Base-by-base conservation (phyloP, 2,329 filamentous ascomycete genomes). In the Fusarium sublunatum region DNA sequence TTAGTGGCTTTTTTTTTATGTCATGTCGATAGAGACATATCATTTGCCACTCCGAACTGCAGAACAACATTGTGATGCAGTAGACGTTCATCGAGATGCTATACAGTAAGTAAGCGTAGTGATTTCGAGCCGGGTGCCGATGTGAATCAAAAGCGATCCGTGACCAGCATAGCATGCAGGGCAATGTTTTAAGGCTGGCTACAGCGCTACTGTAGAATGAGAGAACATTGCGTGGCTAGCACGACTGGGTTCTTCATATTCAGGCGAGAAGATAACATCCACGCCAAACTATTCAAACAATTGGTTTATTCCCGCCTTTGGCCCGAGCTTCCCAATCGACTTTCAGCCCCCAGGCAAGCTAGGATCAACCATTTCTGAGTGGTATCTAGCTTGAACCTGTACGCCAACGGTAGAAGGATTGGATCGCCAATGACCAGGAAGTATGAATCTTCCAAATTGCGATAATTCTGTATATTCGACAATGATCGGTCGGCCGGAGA, bases 31-130 rank as follows among this genome's bases (percentile, higher is more conserved):
- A 15, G 29, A 53, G 19, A 40, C 41, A 32, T n/a, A 28, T 35
- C 24, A 31, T 63, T 65, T 53, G 61, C 61, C 61, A 65, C 61
- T 25, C 19, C 19, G 19, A 19, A 19, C 19, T 19, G 19, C 19
- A 19, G 19, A 19, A 19, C 19, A 19, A 19, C 19, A 19, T 19
- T 19, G 19, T 19, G 19, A 19, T 19, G 19, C 19, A 19, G 19
- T 19, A 19, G 19, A 19, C 19, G 19, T 19, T 19, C 19, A 19
- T 19, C 19, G 19, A 19, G 19, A 19, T 19, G 19, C 2, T 19
- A 19, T 19, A 19, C 19, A 19, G 19, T 19, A 19, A 19, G 19
- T 19, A 19, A 19, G 19, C 19, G 26, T 46, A 35, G 26, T 40
- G 32, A 24, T 60, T 32, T 25, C 42, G 22, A 28, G 34, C 26